Evolutionary conservation across 345 rosid species (phyloP), one percentile per base, ranked within the genome.

Genomic region (Nasturtium officinale): DNA sequence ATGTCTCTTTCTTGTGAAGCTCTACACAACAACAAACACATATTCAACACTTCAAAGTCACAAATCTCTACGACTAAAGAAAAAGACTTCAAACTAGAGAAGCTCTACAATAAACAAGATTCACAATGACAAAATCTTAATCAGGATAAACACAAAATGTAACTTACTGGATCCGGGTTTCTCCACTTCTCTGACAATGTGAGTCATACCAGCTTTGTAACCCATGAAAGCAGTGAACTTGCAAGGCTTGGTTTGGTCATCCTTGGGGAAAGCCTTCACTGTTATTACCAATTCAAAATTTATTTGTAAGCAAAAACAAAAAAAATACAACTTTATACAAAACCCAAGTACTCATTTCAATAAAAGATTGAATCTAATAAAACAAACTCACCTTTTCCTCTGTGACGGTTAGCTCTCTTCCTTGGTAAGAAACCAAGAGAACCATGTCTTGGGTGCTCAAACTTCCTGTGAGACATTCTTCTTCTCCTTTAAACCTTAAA

Each of bases 391-490:
- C 97, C 97, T 73, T 87, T 91, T 74, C 97, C 97, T 63, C 96
- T 83, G 81, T 91, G 97, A 46, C 97, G 91, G 74, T 88, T 43
- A 37, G 96, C 92, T 35, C 97, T 61, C 86, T 91, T 91, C 85
- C 96, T 87, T 0, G 97, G 97, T 63, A 91, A 91, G 73, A 91
- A 91, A 73, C 97, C 97, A 40, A 91, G 88, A 77, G 96, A 91
- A 16, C 97, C 97, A 20, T 91, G 97, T 71, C 97, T 87, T 16
- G 97, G 97, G 81, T 91, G 97, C 85, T 91, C 97, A 82, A 91
- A 91, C 87, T 91, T 91, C 81, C 96, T 77, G 86, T 90, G 97
- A 78, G 97, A 90, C 97, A 90, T 90, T 64, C 71, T 81, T 63
- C 77, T 81, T 67, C 78, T 53, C 63, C 75, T 61, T 56, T 80